Conservation (phyloP, 352 stramenopile species). For the Globisporangium cylindrosporum region DNA sequence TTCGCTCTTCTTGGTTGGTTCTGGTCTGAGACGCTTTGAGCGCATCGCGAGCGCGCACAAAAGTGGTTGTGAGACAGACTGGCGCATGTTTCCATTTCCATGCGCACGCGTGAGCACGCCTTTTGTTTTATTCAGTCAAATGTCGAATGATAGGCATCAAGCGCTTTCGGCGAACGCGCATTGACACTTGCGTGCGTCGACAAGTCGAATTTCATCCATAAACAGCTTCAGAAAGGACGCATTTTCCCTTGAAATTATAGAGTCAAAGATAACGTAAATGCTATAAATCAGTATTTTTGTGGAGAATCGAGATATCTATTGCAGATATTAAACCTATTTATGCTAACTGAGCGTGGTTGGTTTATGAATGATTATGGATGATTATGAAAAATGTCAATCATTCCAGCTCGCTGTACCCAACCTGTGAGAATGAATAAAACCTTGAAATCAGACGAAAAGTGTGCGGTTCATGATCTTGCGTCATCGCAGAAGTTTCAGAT, state of each 20-base stretch:
- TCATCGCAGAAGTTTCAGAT: not conserved
- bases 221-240: not conserved
- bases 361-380: not conserved
- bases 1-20: no score
- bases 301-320: no score
- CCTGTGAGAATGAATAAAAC: not conserved
- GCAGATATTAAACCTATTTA: no score
- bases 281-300: not conserved
- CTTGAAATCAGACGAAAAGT: not conserved
- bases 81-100: not conserved
- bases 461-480: not conserved
- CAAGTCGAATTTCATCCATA: not conserved
- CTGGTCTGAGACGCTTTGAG: not conserved
- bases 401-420: no score
- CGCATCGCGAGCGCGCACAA: not conserved
- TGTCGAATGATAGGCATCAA: not conserved
- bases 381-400: no score
- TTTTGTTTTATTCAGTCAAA: not conserved
- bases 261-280: not conserved
- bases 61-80: not conserved
- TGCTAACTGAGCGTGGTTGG: no score
- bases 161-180: slow-evolving; percentile 1
- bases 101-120: not conserved
- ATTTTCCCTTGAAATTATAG: not conserved
- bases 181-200: not conserved